These are phyloP conservation scores for Aspergillus oerlinghausenensis DNA, from an alignment of 2,329 filamentous ascomycete genomes.

Conservation along the genomic window DNA sequence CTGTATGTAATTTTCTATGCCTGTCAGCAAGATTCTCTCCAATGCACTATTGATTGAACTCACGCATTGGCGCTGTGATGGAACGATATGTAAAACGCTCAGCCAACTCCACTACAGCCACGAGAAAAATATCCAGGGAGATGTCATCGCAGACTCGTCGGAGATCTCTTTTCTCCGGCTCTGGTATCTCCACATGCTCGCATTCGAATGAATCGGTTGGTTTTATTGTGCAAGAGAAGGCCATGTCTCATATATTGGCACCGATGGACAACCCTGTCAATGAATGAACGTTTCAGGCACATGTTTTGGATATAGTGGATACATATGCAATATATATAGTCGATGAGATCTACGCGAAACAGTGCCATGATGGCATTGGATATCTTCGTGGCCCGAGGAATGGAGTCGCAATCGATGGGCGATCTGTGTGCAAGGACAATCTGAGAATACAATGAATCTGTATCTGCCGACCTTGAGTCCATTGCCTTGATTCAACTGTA, in stretches of 20 bases:
- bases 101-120: slow-evolving; percentile 1
- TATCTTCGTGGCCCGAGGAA: neutral
- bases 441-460: neutral
- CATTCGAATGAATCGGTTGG: neutral
- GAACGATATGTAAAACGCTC: slow-evolving; percentile 3
- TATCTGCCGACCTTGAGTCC: neutral
- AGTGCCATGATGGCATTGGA: neutral
- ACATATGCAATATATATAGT: neutral
- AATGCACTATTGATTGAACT: neutral
- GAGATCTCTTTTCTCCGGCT: neutral
- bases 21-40: neutral
- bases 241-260: neutral
- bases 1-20: neutral
- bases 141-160: slow-evolving; percentile 1
- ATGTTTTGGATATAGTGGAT: no score
- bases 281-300: neutral
- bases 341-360: neutral
- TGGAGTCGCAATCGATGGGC: neutral
- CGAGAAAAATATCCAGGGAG: slow-evolving; percentile 2
- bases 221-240: neutral
- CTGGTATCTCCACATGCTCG: neutral
- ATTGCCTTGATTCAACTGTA: neutral
- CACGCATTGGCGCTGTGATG: slow-evolving; percentile 2
- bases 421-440: neutral
- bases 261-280: neutral